Conservation (phyloP, 495 filamentous ascomycete species). For the Talaromyces adpressus region DNA sequence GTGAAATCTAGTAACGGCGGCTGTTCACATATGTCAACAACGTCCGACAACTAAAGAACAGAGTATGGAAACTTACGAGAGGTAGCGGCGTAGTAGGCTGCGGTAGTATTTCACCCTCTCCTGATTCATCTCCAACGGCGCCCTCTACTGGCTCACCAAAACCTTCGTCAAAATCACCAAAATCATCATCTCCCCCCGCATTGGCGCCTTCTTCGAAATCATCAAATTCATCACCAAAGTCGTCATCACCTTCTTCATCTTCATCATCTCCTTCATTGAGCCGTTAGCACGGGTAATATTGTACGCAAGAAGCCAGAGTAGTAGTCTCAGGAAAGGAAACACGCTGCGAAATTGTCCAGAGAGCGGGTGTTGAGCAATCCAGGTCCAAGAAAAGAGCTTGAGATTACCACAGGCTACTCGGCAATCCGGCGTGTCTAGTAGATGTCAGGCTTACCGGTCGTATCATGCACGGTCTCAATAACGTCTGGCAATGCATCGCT, state of each 20-base stretch:
- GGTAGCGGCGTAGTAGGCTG: conserved; percentile 33
- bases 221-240: conserved; percentile 87
- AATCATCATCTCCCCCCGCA: conserved; percentile 59
- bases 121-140: conserved; percentile 26
- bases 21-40: conserved; percentile 15
- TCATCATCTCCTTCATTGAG: conserved; percentile 24
- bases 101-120: conserved; percentile 21
- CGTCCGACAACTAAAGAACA: not conserved
- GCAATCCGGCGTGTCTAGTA: conserved; percentile 23
- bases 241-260: conserved; percentile 34
- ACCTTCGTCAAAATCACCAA: conserved; percentile 86
- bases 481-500: conserved; percentile 45
- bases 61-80: conserved; percentile 39
- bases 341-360: conserved; percentile 1
- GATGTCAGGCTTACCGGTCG: conserved; percentile 40
- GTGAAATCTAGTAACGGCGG: conserved; percentile 72
- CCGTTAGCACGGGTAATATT: conserved; percentile 27
- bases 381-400: conserved; percentile 47
- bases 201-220: conserved; percentile 84
- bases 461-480: conserved; percentile 36
- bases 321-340: conserved; percentile 24
- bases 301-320: conserved; percentile 25
- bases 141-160: conserved; percentile 60
- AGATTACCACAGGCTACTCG: conserved; percentile 50
- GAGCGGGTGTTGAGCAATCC: conserved; percentile 6